phyloP scores from a whole-genome alignment of 495 filamentous ascomycete species.

The Letharia lupina region DNA sequence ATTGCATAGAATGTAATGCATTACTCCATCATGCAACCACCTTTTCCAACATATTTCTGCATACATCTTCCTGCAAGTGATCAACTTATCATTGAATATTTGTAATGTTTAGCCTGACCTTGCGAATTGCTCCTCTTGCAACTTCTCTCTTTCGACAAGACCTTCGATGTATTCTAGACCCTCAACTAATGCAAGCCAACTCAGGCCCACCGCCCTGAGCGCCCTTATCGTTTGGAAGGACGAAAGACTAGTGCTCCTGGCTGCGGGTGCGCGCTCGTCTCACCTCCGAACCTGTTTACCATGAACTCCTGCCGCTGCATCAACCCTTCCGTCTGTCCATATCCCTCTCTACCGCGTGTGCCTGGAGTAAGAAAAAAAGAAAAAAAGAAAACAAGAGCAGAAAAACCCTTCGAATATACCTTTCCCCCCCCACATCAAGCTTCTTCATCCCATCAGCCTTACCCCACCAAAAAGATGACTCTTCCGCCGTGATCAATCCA shows the following conservation, averaged over 20 bases:
- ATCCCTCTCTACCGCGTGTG: not conserved
- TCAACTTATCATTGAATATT: not conserved
- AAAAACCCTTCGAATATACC: not conserved
- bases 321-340: not conserved
- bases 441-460: not conserved
- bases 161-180: conserved; percentile 10
- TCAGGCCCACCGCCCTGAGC: not conserved
- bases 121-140: not conserved
- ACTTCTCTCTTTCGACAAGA: no score
- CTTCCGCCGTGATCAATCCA: not conserved
- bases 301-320: not conserved
- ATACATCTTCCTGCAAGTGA: no score
- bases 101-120: not conserved
- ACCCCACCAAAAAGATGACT: not conserved
- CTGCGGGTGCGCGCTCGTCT: not conserved
- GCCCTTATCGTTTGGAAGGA: no score
- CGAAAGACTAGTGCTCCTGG: not conserved
- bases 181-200: conserved; percentile 13
- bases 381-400: no score
- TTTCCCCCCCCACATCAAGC: not conserved
- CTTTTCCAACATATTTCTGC: not conserved
- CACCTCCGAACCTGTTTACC: not conserved
- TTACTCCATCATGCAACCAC: no score
- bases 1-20: no score
- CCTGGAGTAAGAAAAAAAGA: not conserved